A percentile compares a stretch with the other conserved stretches of the same genome.
Evolutionary conservation across 495 filamentous ascomycete species (phyloP).

Genomic region (Penicillium dipodomyicola): DNA sequence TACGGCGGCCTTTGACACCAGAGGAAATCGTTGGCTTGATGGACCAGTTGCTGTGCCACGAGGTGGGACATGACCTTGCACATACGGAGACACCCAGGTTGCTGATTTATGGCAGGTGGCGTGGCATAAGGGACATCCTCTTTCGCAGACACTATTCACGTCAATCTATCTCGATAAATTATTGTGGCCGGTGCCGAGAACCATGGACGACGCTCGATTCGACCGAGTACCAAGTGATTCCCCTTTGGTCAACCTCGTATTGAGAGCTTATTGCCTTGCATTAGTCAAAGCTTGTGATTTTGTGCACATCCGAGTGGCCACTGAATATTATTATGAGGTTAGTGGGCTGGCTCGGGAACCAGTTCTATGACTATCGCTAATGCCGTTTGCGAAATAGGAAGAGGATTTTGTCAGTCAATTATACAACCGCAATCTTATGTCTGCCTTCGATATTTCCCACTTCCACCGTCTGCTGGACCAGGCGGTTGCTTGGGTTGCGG

Average conservation of each 20-base stretch:
- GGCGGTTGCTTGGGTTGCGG: conserved; percentile 54
- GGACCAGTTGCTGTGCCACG: conserved; percentile 86
- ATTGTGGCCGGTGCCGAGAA: conserved; percentile 65
- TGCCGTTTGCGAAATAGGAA: conserved; percentile 54
- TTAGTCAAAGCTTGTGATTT: conserved; percentile 79
- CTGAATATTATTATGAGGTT: conserved; percentile 87
- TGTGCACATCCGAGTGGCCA: conserved; percentile 69
- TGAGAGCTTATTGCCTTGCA: conserved; percentile 83
- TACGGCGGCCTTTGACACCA: conserved; percentile 63
- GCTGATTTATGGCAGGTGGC: conserved; percentile 66
- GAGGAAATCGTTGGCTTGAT: conserved; percentile 89
- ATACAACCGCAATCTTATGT: conserved; percentile 75
- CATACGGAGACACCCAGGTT: not conserved
- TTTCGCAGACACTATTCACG: conserved; percentile 94
- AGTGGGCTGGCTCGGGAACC: conserved; percentile 11
- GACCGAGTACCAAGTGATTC: conserved; percentile 42
- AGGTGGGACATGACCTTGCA: conserved; percentile 52
- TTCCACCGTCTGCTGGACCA: conserved; percentile 60
- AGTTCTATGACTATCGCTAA: not conserved
- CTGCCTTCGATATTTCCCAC: conserved; percentile 53
- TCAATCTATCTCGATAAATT: conserved; percentile 88
- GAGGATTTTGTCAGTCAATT: conserved; percentile 94
- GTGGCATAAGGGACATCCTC: conserved; percentile 92
- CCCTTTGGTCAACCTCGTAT: conserved; percentile 60
- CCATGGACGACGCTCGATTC: conserved; percentile 70